phyloP scores from a whole-genome alignment of 75 land plant genomes.

The Sequoiadendron giganteum region DNA sequence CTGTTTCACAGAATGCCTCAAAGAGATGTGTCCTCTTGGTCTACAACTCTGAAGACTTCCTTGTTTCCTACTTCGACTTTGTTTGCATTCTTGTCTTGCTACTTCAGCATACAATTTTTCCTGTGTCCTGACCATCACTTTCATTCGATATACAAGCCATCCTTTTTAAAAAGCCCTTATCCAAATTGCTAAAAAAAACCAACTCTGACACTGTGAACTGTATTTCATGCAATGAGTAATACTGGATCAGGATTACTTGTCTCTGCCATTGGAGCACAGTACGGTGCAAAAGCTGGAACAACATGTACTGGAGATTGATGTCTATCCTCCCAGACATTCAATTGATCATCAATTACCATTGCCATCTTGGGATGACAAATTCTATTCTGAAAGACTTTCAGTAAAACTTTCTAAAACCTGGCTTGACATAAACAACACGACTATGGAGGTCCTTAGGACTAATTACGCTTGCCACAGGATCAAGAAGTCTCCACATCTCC shows the following conservation, averaged over 20 bases:
- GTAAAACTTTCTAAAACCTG: conserved; percentile 71
- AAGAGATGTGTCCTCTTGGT: no score
- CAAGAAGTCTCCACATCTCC: conserved; percentile 98
- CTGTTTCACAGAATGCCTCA: no score
- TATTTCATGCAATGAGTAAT: conserved; percentile 74
- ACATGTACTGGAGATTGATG: conserved; percentile 84
- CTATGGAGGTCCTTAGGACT: conserved; percentile 50
- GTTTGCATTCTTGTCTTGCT: no score
- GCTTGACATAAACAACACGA: conserved; percentile 85
- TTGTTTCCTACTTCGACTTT: no score
- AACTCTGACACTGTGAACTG: conserved; percentile 76
- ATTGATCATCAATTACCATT: conserved; percentile 86
- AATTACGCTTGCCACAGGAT: conserved; percentile 82
- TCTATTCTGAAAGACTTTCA: conserved; percentile 67
- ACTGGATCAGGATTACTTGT: conserved; percentile 56
- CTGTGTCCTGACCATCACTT: conserved; percentile 23
- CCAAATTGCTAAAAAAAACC: conserved; percentile 56
- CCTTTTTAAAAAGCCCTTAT: conserved; percentile 60
- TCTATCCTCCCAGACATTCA: conserved; percentile 82
- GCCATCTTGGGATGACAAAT: conserved; percentile 87
- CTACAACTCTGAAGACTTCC: no score
- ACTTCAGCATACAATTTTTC: no score
- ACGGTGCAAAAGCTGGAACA: conserved; percentile 90
- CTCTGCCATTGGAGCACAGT: conserved; percentile 87
- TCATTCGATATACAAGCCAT: conserved; percentile 55